Base-by-base conservation (phyloP, 1,284 basidiomycete species). In the Moesziomyces globuligerus region DNA sequence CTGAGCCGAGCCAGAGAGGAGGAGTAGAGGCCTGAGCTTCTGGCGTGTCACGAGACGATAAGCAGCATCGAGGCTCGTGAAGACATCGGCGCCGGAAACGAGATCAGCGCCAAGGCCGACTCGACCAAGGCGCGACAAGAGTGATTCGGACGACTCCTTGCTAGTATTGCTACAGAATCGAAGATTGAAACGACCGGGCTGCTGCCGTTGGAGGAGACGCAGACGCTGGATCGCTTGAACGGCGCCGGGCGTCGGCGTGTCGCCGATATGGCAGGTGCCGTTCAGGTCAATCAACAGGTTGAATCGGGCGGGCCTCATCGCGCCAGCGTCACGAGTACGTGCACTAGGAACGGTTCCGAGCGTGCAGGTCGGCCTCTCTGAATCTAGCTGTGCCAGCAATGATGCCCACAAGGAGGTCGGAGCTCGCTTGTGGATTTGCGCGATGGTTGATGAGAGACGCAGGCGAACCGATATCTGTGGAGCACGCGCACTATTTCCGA, bases 261-360 rank as follows among this genome's bases (percentile, higher is more conserved):
- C 64, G 15, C 48, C 62, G 39, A 67, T 55, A 21, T 72, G 68
- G 28, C 58, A 64, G 13, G 68, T 72, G 20, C 68, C 68, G 45
- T 62, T 65, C 25, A 72, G 49, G 50, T 72, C 68, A 45, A 72
- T 67, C 43, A 72, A 47, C 7, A 72, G 32, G 23, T 72, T 72
- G 57, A 53, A 61, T n/a, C 29, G 49, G 23, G 48, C n/a, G 21
- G 43, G 8, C 13, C 25, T 34, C 55, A 58, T 65, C 23, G 9
- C 28, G 13, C 3, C 18, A 15, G 41, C 20, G n/a, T n/a, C n/a
- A n/a, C n/a, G n/a, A n/a, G n/a, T n/a, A n/a, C n/a, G n/a, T n/a
- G n/a, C n/a, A n/a, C n/a, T n/a, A n/a, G n/a, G n/a, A n/a, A n/a
- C n/a, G n/a, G n/a, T n/a, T n/a, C n/a, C n/a, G n/a, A n/a, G n/a